Evolutionary conservation across 2,329 filamentous ascomycete species (phyloP).

Genomic region (Aspergillus melleus): DNA sequence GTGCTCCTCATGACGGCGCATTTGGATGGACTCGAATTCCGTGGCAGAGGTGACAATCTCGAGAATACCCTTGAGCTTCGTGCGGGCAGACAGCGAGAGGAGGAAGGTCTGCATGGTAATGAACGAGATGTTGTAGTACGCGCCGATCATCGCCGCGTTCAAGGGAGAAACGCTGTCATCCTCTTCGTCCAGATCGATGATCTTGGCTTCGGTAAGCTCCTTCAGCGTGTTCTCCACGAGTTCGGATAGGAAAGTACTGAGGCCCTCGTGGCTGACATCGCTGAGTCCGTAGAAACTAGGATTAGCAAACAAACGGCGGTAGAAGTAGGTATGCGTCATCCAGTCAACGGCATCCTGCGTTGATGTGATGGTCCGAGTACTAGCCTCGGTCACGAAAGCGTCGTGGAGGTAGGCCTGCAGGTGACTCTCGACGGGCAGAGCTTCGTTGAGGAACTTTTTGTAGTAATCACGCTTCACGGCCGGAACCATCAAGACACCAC

Average conservation of each 20-base stretch:
- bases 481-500: constrained; percentile 95
- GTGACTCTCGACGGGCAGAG: constrained; percentile 91
- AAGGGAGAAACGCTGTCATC: constrained; percentile 86
- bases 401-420: constrained; percentile 90
- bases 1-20: constrained; percentile 85
- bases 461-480: constrained; percentile 96
- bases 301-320: constrained; percentile 89
- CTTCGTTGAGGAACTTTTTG: constrained; percentile 97
- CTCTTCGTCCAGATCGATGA: constrained; percentile 92
- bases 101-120: constrained; percentile 99
- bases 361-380: constrained; percentile 90
- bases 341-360: constrained; percentile 97
- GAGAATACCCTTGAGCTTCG: constrained; percentile 93
- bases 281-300: constrained; percentile 93
- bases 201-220: constrained; percentile 87
- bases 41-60: constrained; percentile 97
- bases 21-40: constrained; percentile 94
- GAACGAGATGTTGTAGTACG: constrained; percentile 99
- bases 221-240: constrained; percentile 90
- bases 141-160: constrained; percentile 96
- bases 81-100: constrained; percentile 80
- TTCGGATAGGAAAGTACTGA: constrained; percentile 94
- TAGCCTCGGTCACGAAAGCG: constrained; percentile 95
- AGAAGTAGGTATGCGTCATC: constrained; percentile 98
- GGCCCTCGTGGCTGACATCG: constrained; percentile 83